Conservation (phyloP, 257 asterid genomes). For the Gynochthodes officinalis region DNA sequence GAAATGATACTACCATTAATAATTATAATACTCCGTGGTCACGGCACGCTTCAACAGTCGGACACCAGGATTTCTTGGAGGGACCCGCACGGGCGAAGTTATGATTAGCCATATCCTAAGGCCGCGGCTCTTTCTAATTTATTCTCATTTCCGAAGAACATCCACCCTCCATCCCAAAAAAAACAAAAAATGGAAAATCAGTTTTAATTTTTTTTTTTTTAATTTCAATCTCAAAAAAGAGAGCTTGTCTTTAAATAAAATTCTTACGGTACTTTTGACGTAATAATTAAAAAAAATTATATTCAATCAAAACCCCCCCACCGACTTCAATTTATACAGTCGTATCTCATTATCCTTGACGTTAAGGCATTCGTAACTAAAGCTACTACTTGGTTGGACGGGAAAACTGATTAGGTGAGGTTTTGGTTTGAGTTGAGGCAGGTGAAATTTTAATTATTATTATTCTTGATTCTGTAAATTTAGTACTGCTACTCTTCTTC, state of each 20-base stretch:
- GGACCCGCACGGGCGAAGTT: conserved; percentile 15
- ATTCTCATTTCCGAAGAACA: not conserved
- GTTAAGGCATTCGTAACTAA: too few relatives aligned
- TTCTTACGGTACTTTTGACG: too few relatives aligned
- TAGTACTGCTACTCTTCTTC: conserved; percentile 1
- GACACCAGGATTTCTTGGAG: conserved; percentile 20
- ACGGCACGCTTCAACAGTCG: conserved; percentile 15
- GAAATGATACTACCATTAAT: conserved; percentile 8
- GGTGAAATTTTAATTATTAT: conserved; percentile 12
- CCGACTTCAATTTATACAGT: too few relatives aligned
- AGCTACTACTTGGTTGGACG: too few relatives aligned
- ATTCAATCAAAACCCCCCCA: too few relatives aligned
- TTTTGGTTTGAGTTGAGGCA: conserved; percentile 26
- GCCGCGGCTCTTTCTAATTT: not conserved
- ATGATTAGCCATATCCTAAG: conserved; percentile 19
- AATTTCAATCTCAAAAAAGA: too few relatives aligned
- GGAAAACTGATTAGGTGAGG: conserved; percentile 21
- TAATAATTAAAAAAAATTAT: too few relatives aligned
- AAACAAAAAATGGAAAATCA: too few relatives aligned
- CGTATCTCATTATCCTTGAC: too few relatives aligned
- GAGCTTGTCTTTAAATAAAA: too few relatives aligned
- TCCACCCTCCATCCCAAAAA: too few relatives aligned
- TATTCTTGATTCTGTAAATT: conserved; percentile 8
- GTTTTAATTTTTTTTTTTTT: too few relatives aligned
- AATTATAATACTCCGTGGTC: conserved; percentile 2